Percentiles rank a stretch among this genome's conserved stretches.
phyloP scores from a whole-genome alignment of 331 rosid species.

The Cucumis variabilis region DNA sequence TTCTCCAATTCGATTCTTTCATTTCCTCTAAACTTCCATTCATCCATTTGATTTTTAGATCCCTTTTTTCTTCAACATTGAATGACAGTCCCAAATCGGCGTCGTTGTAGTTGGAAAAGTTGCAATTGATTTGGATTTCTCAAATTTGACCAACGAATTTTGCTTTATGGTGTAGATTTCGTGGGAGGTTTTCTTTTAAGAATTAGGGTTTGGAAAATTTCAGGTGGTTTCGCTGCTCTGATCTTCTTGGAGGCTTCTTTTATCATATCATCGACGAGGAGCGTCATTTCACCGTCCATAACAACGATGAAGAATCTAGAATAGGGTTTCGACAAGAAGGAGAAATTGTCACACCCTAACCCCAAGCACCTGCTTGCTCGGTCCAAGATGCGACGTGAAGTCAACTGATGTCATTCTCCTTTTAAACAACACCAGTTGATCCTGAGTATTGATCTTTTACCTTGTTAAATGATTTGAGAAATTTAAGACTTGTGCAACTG shows the following conservation, averaged over 20 bases:
- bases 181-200: slow-evolving; percentile 84
- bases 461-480: too few species aligned
- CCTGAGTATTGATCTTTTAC: too few species aligned
- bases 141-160: slow-evolving; percentile 70
- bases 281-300: slow-evolving; percentile 72
- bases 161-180: slow-evolving; percentile 69
- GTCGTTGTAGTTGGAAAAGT: slow-evolving; percentile 51
- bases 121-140: slow-evolving; percentile 85
- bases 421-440: too few species aligned
- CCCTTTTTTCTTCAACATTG: slow-evolving; percentile 71
- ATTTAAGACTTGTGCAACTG: too few species aligned
- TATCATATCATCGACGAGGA: slow-evolving; percentile 82
- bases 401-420: too few species aligned
- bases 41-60: slow-evolving; percentile 80
- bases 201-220: slow-evolving; percentile 51
- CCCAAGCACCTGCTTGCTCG: too few species aligned
- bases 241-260: slow-evolving; percentile 87
- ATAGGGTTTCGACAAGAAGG: slow-evolving; percentile 74
- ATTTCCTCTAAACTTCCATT: slow-evolving; percentile 92
- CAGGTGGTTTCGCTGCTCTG: slow-evolving; percentile 44
- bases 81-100: slow-evolving; percentile 59
- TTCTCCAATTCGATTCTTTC: slow-evolving; percentile 69
- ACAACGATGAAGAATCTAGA: slow-evolving; percentile 78
- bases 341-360: too few species aligned
- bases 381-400: too few species aligned